Conservation (phyloP, 2,329 filamentous ascomycete species). For the Exserohilum turcica region DNA sequence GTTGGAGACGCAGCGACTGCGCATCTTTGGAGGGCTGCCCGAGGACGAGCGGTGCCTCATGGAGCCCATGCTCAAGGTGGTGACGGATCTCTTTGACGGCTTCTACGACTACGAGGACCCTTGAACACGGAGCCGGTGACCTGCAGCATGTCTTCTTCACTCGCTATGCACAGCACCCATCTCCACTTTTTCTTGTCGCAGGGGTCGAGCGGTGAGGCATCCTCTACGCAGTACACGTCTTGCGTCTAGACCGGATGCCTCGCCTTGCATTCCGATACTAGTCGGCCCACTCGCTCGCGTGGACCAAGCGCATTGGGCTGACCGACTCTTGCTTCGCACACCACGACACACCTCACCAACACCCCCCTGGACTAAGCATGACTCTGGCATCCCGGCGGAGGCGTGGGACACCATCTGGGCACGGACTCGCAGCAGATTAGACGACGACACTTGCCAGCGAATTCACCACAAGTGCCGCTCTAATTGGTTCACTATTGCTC, state of each 20-base stretch:
- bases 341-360: constrained; percentile 19
- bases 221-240: not conserved
- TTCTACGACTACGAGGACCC: constrained; percentile 53
- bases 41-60: constrained; percentile 51
- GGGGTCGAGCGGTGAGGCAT: constrained; percentile 5
- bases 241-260: constrained; percentile 31
- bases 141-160: constrained; percentile 1
- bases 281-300: not conserved
- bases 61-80: constrained; percentile 54
- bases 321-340: constrained; percentile 2
- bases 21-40: constrained; percentile 52
- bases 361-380: constrained; percentile 25
- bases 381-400: constrained; percentile 40
- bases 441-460: constrained; percentile 23
- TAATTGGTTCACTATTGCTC: constrained; percentile 46
- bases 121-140: constrained; percentile 26
- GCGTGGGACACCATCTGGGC: constrained; percentile 46
- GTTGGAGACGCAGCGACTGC: constrained; percentile 45
- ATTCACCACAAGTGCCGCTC: constrained; percentile 8
- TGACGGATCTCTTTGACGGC: constrained; percentile 53
- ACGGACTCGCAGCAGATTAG: constrained; percentile 48
- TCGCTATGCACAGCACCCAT: too few species aligned
- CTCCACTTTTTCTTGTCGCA: constrained; percentile 5
- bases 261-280: constrained; percentile 17
- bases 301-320: constrained; percentile 14